Evolutionary conservation across 805 yeast genomes (phyloP), one percentile per base, ranked within the genome.

Genomic region (Pichia cabralensis): DNA sequence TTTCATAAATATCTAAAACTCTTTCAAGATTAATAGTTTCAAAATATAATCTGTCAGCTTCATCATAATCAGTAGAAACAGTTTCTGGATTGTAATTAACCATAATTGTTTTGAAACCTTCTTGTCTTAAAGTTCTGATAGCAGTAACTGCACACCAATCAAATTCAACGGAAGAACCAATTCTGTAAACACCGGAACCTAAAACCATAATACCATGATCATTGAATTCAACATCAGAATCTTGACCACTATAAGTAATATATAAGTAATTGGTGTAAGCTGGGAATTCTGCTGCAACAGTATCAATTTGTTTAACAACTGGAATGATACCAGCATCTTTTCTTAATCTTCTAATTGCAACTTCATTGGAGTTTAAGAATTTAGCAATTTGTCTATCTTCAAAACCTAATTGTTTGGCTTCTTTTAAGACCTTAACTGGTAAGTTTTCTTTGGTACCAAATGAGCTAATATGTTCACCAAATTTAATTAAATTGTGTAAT

Each of bases 81-180:
- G 98, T 89, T 65, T 89, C 98, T 26, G 98, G 98, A 65, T 89
- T 89, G 67, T 92, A 89, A 68, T 89, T 89, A 53, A 89, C 76
- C 96, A 92, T 92, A 55, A 92, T 80, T 27, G 97, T 89, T 68
- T 86, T 89, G 55, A 72, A 67, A 39, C 88, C 85, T 56, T 76
- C 73, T 47, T 80, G 80, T 52, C 98, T 76, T 55, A 89, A 69
- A 26, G 97, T 85, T 64, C 97, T 77, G 44, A 86, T 92, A 30
- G 97, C 92, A 45, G 95, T 75, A 39, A 89, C 98, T 30, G 97
- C 97, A 76, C 98, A 89, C 96, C 97, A 89, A 65, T 89, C 98
- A 56, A 89, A 89, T 64, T 89, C 98, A 42, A 89, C 98, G 21
- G 97, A 89, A 6, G 97, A 92, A 51, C 98, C 98, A 56, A 89